Conservation (phyloP, 139 green algal genomes). For the Desmodesmus armatus region DNA sequence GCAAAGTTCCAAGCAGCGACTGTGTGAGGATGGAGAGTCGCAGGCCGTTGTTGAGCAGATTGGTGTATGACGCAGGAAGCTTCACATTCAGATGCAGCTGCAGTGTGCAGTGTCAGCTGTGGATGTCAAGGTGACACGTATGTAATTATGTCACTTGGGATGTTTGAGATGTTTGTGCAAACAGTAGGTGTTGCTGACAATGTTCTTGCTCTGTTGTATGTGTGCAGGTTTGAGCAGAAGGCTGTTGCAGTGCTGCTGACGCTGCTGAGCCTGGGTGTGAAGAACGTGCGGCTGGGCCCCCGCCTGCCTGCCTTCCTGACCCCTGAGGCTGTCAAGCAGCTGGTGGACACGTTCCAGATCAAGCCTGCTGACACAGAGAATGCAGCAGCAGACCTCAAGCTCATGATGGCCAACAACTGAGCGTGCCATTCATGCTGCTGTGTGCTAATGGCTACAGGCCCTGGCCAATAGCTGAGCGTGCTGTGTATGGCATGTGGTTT, state of each 20-base stretch:
- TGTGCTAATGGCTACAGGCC: background rate
- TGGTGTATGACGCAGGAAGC: too few relatives aligned
- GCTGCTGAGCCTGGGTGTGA: conserved; percentile 79
- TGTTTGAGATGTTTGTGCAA: too few relatives aligned
- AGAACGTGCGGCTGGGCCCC: conserved; percentile 80
- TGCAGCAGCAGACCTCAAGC: conserved; percentile 65
- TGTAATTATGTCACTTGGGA: too few relatives aligned
- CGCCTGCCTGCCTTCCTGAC: conserved; percentile 82
- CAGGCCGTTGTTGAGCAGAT: too few relatives aligned
- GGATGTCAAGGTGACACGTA: too few relatives aligned
- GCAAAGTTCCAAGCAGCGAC: too few relatives aligned
- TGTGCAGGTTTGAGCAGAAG: conserved; percentile 89
- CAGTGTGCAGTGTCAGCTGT: too few relatives aligned
- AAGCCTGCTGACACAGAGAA: conserved; percentile 67
- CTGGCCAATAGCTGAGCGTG: too few relatives aligned
- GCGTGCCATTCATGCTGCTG: background rate
- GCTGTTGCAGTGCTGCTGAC: conserved; percentile 82
- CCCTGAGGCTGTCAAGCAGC: conserved; percentile 65
- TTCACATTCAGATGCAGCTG: too few relatives aligned
- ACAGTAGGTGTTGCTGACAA: too few relatives aligned
- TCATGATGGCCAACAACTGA: conserved; percentile 70
- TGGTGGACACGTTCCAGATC: conserved; percentile 76
- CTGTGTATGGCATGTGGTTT: too few relatives aligned
- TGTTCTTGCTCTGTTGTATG: background rate
- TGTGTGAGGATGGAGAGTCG: too few relatives aligned